Conservation (phyloP, 495 filamentous ascomycete genomes). For the Hyaloscypha bicolor region DNA sequence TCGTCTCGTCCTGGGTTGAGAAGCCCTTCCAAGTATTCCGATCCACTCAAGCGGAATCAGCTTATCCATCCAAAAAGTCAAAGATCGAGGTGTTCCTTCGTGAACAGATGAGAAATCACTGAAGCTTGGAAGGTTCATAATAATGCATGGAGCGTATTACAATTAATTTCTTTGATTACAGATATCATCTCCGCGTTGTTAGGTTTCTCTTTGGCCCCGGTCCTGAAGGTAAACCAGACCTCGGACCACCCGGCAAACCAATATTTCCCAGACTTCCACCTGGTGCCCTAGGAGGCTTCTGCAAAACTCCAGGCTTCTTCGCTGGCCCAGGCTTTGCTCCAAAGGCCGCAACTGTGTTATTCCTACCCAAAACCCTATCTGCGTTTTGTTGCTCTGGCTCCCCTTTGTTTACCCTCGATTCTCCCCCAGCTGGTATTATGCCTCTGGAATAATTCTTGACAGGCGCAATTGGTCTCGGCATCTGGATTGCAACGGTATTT, state of each 20-base stretch:
- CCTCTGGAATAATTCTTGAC: neutral
- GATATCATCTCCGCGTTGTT: neutral
- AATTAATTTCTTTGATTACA: neutral
- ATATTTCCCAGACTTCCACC: neutral
- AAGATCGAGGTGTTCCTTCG: no score
- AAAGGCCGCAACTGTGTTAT: neutral
- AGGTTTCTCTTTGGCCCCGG: neutral
- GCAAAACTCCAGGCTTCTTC: neutral
- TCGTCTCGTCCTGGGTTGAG: no score
- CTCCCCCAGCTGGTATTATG: neutral
- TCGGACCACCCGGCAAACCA: neutral
- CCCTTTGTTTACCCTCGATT: neutral
- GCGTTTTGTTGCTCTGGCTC: neutral
- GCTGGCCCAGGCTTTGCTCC: neutral
- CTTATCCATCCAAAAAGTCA: no score
- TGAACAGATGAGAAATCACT: no score
- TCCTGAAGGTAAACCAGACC: neutral
- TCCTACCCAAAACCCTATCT: neutral
- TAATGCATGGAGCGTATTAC: neutral
- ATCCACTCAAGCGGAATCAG: no score
- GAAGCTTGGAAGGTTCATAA: no score
- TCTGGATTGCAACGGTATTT: constrained; percentile 2
- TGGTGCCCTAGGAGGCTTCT: neutral
- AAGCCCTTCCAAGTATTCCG: no score
- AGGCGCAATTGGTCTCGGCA: constrained; percentile 1